Evolutionary conservation across 148 eudicot genomes (phyloP), one percentile per base, ranked within the genome.

Genomic region (Amaranthus cruentus): DNA sequence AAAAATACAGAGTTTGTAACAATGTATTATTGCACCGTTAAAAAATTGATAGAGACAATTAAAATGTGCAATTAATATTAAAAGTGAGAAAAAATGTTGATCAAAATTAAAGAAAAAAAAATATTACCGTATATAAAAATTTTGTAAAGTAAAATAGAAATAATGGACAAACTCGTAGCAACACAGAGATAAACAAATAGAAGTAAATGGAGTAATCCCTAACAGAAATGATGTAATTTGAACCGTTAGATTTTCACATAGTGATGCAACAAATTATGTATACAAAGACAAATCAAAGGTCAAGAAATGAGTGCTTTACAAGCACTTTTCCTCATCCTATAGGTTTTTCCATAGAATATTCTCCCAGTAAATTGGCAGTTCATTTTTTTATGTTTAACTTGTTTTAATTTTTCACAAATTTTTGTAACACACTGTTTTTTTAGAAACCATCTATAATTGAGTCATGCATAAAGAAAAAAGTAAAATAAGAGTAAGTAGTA

Each of bases 211-310:
- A 18, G 18, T 18, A 18, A 18, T 18, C 18, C 49, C 66, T 6
- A 43, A 62, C 10, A 61, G 14, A 10, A 55, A 21, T 6, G 3
- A 42, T 43, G 4, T 6, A 50, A 42, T 59, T 3, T 69, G 58
- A 42, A 51, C 61, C 73, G 44, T 76, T 62, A 56, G 42, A 61
- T 73, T 18, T 18, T 18, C 18, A 18, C 18, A 7, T 5, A 15
- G 10, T 12, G 13, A 12, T 5, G 28, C 11, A 9, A 12, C 9
- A 14, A 74, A 21, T 50, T 11, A 63, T 18, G 48, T 15, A 10
- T 58, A 13, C 59, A 42, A 63, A 54, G 66, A 75, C 67, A 75
- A 75, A 68, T 68, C 61, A 76, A 76, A 46, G 73, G 68, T 76
- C 73, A 68, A 76, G 59, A 61, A 15, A 43, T 50, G 62, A 0